Conservation (phyloP, 345 rosid genomes). For the Arabidopsis suecica region DNA sequence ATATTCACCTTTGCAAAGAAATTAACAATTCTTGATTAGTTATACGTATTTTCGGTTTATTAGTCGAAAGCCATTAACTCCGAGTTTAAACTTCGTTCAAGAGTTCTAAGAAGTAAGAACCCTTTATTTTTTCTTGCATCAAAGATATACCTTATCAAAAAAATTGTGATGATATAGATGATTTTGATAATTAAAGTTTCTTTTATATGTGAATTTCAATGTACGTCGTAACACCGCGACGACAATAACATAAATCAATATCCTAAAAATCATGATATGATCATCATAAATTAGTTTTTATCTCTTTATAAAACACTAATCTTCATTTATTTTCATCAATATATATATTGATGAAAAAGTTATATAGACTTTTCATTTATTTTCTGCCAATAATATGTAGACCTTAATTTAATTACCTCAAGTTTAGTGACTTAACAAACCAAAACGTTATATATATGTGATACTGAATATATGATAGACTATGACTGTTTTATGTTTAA, state of each 20-base stretch:
- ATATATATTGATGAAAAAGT: neutral
- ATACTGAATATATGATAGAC: neutral
- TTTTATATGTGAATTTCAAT: neutral
- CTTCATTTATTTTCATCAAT: neutral
- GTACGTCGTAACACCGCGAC: neutral
- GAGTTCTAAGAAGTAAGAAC: neutral
- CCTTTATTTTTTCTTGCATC: neutral
- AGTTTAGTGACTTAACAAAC: neutral
- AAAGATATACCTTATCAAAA: neutral
- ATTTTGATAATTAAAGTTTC: no score
- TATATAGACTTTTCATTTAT: neutral
- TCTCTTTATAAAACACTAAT: neutral
- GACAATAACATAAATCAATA: neutral
- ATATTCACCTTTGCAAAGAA: no score
- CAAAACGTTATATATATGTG: neutral
- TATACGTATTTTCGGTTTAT: neutral
- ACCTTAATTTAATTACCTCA: neutral
- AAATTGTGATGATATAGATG: neutral
- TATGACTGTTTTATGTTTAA: neutral
- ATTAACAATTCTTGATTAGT: neutral
- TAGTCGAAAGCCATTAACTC: neutral
- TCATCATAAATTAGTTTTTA: neutral
- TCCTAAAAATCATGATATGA: no score
- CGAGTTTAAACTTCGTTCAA: neutral
- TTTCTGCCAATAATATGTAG: neutral